Evolutionary conservation across 139 green algal genomes (phyloP), one percentile per base, ranked within the genome.

Genomic region (Pleodorina starrii): DNA sequence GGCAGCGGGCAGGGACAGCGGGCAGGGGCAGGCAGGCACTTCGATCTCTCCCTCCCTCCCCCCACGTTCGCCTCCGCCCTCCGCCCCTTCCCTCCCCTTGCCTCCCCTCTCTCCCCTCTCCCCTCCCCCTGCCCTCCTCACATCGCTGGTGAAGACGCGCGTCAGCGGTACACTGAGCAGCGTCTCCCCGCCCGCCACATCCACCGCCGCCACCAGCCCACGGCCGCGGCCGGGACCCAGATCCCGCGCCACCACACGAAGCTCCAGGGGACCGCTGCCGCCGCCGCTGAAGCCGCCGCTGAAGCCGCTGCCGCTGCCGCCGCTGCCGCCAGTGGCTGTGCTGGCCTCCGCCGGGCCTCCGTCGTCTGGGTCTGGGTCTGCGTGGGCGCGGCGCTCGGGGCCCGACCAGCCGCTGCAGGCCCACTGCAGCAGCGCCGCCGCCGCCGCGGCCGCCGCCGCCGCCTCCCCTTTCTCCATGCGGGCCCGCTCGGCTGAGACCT

Each of bases 381-480:
- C n/a, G n/a, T n/a, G n/a, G n/a, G n/a, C n/a, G n/a, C n/a, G n/a
- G 9, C 9, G 32, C 17, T 72, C 50, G 32, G 77, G 59, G 0
- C 11, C 59, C 5, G 16, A 2, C 81, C 81, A 87, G 60, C 81
- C 81, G 60, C 23, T 36, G 60, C 81, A 87, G 19, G 81, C 81
- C 81, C 81, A 87, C 92, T 99, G 96, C 92, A 99, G 97, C 46
- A 99, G 95, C 35, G 95, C 97, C 63, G 97, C 92, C 48, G 98
- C 96, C 29, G 97, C 97, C 51, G 85, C 91, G 17, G 69, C 63
- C 3, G 69, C 69, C 57, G n/a, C n/a, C n/a, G n/a, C n/a, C n/a
- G n/a, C n/a, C n/a, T n/a, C n/a, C n/a, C n/a, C n/a, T n/a, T n/a
- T n/a, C n/a, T n/a, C n/a, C n/a, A n/a, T n/a, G n/a, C n/a, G n/a